Conservation (phyloP, 352 stramenopile species). For the Pythium aquatile region DNA sequence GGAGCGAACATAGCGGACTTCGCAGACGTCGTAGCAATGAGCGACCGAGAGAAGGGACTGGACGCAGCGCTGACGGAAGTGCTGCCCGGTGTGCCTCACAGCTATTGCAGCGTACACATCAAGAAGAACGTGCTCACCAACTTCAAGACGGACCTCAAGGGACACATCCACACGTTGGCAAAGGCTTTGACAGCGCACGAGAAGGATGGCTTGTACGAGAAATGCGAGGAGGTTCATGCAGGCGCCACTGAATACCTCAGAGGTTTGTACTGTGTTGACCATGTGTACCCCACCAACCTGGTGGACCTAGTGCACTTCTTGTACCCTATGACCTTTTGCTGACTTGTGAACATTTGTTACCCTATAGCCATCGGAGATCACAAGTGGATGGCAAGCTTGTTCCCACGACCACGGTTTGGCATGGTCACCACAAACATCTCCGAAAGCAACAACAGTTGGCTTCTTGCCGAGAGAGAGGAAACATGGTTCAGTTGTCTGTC, state of each 20-base stretch:
- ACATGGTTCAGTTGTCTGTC: constrained; percentile 20
- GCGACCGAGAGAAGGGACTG: constrained; percentile 18
- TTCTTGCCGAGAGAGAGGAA: constrained; percentile 7
- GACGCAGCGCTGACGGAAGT: background rate
- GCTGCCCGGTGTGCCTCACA: constrained; percentile 10
- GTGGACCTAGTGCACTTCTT: background rate
- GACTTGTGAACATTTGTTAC: background rate
- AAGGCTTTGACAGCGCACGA: constrained; percentile 7
- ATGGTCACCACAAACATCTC: constrained; percentile 21
- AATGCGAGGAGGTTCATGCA: background rate
- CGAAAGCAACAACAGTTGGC: constrained; percentile 21
- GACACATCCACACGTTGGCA: constrained; percentile 3
- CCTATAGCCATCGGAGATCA: constrained; percentile 2
- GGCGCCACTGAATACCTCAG: constrained; percentile 1
- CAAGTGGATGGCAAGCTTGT: constrained; percentile 7
- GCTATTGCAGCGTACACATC: constrained; percentile 17
- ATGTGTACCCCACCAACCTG: background rate
- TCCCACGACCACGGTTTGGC: constrained; percentile 14
- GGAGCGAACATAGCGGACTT: background rate
- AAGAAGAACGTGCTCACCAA: constrained; percentile 21
- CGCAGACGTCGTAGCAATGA: constrained; percentile 9
- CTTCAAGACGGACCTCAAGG: constrained; percentile 18
- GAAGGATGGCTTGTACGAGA: background rate
- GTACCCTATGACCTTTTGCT: background rate
- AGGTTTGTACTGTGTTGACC: constrained; percentile 3